Evolutionary conservation across 345 rosid species (phyloP).

Genomic region (Turritis glabra): DNA sequence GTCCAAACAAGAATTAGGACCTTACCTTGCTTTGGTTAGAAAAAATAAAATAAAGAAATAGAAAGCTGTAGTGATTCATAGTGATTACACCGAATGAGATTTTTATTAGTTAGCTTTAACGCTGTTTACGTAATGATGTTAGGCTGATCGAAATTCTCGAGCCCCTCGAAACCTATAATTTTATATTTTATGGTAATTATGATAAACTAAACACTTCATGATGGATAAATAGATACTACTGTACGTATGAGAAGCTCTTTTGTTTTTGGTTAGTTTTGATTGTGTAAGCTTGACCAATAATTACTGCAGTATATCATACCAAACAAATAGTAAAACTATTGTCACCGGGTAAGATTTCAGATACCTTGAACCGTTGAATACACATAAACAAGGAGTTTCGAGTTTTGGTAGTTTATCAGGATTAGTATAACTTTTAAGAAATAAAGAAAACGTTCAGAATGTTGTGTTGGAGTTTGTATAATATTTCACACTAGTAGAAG

Average conservation of each 20-base stretch:
- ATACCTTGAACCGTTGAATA: no score
- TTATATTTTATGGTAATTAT: slow-evolving; percentile 17
- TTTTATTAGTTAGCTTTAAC: slow-evolving; percentile 33
- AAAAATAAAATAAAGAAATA: slow-evolving; percentile 9
- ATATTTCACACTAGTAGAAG: no score
- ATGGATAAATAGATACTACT: no score
- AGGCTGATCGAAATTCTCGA: slow-evolving; percentile 32
- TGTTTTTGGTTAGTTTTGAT: slow-evolving; percentile 2
- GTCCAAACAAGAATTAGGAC: slow-evolving; percentile 22
- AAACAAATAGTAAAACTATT: not conserved
- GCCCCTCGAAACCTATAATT: slow-evolving; percentile 39
- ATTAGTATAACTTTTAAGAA: no score
- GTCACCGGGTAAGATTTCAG: no score
- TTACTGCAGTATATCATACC: not conserved
- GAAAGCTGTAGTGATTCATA: slow-evolving; percentile 35
- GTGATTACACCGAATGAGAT: slow-evolving; percentile 40
- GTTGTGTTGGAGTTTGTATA: no score
- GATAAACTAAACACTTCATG: slow-evolving; percentile 5
- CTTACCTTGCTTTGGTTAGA: slow-evolving; percentile 15
- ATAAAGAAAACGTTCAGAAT: no score
- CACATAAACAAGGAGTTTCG: no score
- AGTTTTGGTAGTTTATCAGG: no score
- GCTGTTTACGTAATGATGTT: slow-evolving; percentile 40
- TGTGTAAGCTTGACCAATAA: slow-evolving; percentile 1
- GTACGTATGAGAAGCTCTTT: not conserved